Evolutionary conservation across 805 yeast species (phyloP).

Genomic region (Zygoascus tannicola): DNA sequence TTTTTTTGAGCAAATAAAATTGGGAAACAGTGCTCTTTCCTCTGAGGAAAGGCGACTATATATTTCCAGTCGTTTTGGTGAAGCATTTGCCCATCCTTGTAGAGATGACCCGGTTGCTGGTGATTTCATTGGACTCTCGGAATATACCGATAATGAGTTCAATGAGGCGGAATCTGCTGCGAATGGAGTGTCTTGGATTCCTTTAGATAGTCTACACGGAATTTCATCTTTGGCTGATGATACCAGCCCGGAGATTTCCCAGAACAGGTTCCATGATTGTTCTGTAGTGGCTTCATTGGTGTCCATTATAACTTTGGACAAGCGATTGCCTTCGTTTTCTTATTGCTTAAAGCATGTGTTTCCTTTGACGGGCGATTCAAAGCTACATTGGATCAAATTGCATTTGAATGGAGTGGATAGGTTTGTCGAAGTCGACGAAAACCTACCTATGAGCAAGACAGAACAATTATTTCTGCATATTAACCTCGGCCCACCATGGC

Average conservation of each 20-base stretch:
- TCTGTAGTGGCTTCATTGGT: slow-evolving; percentile 65
- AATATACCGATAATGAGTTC: not conserved
- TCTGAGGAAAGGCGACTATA: slow-evolving; percentile 22
- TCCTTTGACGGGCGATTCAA: slow-evolving; percentile 15
- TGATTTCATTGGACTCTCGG: slow-evolving; percentile 4
- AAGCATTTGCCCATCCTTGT: slow-evolving; percentile 11
- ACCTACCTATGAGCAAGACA: slow-evolving; percentile 30
- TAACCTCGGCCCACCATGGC: slow-evolving; percentile 38
- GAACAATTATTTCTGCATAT: slow-evolving; percentile 6
- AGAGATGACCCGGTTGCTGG: slow-evolving; percentile 3
- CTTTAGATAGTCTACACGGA: not conserved
- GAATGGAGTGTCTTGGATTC: slow-evolving; percentile 3
- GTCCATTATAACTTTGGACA: slow-evolving; percentile 33
- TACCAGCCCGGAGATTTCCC: slow-evolving; percentile 12
- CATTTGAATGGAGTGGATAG: slow-evolving; percentile 47
- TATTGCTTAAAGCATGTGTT: slow-evolving; percentile 18
- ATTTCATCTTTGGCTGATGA: slow-evolving; percentile 17
- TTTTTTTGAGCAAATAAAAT: slow-evolving; percentile 10
- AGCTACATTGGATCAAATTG: slow-evolving; percentile 33
- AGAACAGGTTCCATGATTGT: slow-evolving; percentile 45
- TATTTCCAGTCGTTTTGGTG: slow-evolving; percentile 24
- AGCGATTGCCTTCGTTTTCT: slow-evolving; percentile 11
- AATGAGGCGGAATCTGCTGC: not conserved
- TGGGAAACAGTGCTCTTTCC: slow-evolving; percentile 10
- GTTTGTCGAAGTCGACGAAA: slow-evolving; percentile 38